These are phyloP conservation scores for Dictyostelium capitatum DNA, from an alignment of 78 protist genomes.

Conservation along the genomic window DNA sequence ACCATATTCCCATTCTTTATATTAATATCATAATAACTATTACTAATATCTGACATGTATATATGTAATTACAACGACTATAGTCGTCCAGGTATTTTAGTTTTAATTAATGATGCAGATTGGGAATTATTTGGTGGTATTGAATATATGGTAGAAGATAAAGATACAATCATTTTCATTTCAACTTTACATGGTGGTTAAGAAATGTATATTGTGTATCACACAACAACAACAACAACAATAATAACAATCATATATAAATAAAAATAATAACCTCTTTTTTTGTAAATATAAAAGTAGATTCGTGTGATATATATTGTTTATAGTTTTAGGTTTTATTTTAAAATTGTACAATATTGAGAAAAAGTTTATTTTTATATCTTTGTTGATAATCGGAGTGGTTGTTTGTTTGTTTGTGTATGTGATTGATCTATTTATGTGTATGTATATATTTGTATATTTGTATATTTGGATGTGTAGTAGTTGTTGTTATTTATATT, in stretches of 20 bases:
- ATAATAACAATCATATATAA: background rate
- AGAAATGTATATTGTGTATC: background rate
- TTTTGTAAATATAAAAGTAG: too few species aligned
- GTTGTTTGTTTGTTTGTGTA: background rate
- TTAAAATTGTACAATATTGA: too few species aligned
- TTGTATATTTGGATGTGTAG: background rate
- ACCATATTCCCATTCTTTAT: background rate
- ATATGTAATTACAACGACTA: background rate
- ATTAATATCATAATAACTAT: background rate
- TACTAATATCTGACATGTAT: background rate
- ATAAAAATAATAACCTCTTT: background rate
- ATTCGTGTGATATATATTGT: background rate
- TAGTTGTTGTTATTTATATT: too few species aligned
- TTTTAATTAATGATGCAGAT: conserved; percentile 91
- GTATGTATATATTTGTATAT: background rate
- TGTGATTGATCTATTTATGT: background rate
- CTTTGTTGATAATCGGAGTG: too few species aligned
- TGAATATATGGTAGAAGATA: conserved; percentile 74
- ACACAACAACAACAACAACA: background rate
- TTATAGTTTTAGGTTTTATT: background rate
- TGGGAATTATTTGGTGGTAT: conserved; percentile 88
- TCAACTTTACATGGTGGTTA: conserved; percentile 94
- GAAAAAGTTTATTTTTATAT: too few species aligned
- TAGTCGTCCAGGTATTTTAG: conserved; percentile 93
- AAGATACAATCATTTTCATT: conserved; percentile 87